Percentiles rank a stretch among this genome's conserved stretches.
phyloP scores from a whole-genome alignment of 148 eudicot species.

The Suaeda aralocaspica region DNA sequence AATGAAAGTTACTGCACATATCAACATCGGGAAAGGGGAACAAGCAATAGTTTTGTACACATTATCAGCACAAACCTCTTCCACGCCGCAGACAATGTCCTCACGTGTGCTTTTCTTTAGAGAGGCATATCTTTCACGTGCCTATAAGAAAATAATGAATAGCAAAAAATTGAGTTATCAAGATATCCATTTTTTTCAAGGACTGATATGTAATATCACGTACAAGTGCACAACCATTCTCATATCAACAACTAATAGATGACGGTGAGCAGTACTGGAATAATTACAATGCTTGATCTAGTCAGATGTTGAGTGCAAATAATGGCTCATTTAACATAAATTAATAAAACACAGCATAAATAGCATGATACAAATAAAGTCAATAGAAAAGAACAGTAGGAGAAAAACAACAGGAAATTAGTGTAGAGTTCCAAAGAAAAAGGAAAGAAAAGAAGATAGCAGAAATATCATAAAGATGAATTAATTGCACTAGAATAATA shows the following conservation, averaged over 20 bases:
- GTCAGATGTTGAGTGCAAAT: not conserved
- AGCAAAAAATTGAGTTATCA: conserved; percentile 1
- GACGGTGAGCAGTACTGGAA: not conserved
- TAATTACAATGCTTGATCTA: not conserved
- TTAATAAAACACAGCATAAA: not conserved
- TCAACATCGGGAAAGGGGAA: too few relatives aligned
- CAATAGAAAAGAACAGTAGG: not conserved
- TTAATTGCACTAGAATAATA: too few relatives aligned
- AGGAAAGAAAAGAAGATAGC: not conserved
- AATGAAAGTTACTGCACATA: too few relatives aligned
- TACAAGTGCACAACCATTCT: too few relatives aligned
- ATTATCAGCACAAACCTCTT: conserved; percentile 56
- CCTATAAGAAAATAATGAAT: conserved; percentile 38
- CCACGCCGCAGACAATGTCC: conserved; percentile 79
- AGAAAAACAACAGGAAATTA: not conserved
- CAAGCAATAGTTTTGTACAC: not conserved
- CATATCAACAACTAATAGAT: too few relatives aligned
- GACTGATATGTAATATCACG: too few relatives aligned
- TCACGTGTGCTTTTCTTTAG: conserved; percentile 83
- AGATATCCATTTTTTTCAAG: not conserved
- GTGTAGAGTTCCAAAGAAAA: not conserved
- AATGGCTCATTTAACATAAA: not conserved
- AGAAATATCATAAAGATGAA: too few relatives aligned
- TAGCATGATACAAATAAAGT: not conserved
- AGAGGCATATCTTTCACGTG: conserved; percentile 80